Evolutionary conservation across 176 grass and related monocot genomes (phyloP), one percentile per base, ranked within the genome.

Genomic region (Otatea glauca): DNA sequence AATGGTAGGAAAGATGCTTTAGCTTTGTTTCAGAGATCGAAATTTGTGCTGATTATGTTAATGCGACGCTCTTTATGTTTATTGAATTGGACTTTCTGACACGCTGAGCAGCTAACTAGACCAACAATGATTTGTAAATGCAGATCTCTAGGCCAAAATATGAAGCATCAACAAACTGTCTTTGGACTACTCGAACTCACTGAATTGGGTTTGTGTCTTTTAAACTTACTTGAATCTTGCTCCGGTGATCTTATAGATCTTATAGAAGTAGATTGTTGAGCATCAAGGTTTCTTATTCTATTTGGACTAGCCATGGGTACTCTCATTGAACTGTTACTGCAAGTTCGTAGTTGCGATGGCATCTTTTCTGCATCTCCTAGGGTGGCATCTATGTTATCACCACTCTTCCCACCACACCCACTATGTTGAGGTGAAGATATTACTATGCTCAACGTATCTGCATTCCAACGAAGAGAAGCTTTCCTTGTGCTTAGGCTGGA

Each of bases 171-270:
- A 86, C 11, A 10, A 81, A 87, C 38, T 74, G 66, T n/a, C 15
- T 74, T 58, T 70, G 34, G 49, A 82, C 29, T 49, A 74, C 16
- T 71, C 50, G 25, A 86, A 43, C 14, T 78, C 38, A 65, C 55
- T 65, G 66, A 78, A 85, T 74, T 79, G 27, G 29, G 74, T 77
- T 76, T 12, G 42, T 69, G 43, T 50, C 25, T 83, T 84, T 35
- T 65, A 60, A 47, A 88, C 94, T 91, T 96, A 96, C 94, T 91
- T 83, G 94, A 91, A 77, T 82, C 86, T 65, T 82, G 84, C 67
- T 86, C 88, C 61, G 85, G 91, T 5, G 62, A 59, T 75, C 39
- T 84, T 72, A 83, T 75, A 49, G 62, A 59, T 75, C 32, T 84
- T 72, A 83, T 75, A 49, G 85, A 56, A 67, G 72, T 85, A 47